These are phyloP conservation scores for Zygosaccharomyces bisporus DNA, from an alignment of 805 yeast genomes.

Conservation along the genomic window DNA sequence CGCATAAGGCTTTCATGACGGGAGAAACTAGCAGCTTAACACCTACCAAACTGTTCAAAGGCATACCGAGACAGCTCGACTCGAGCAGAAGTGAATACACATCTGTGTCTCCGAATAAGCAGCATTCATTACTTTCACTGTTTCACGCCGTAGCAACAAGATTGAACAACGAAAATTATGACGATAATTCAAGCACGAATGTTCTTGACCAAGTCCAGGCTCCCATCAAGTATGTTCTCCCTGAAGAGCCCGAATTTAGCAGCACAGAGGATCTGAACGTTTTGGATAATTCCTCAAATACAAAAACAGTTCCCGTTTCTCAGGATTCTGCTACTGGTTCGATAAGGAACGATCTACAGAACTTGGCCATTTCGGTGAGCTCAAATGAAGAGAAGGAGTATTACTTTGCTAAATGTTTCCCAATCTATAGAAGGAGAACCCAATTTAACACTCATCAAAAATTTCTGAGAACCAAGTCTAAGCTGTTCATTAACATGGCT, in stretches of 20 bases:
- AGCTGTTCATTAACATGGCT: conserved; percentile 52
- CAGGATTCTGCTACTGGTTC: conserved; percentile 11
- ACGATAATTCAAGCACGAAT: background rate
- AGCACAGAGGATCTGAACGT: conserved; percentile 11
- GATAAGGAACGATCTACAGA: conserved; percentile 8
- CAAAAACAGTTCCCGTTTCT: conserved; percentile 25
- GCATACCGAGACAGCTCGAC: background rate
- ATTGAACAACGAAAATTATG: conserved; percentile 9
- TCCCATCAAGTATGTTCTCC: background rate
- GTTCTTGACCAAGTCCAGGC: background rate
- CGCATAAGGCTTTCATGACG: background rate
- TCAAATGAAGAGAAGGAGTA: conserved; percentile 51
- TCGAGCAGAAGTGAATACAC: conserved; percentile 1
- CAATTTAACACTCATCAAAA: conserved; percentile 52
- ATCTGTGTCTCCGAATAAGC: conserved; percentile 14
- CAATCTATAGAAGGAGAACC: conserved; percentile 63
- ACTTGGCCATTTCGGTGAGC: conserved; percentile 35
- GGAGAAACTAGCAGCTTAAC: conserved; percentile 1
- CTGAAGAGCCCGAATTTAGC: conserved; percentile 2
- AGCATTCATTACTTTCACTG: conserved; percentile 33
- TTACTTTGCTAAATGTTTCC: conserved; percentile 75
- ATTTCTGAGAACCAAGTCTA: conserved; percentile 45
- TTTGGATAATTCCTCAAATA: conserved; percentile 25
- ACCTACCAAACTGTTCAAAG: background rate
- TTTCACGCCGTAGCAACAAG: conserved; percentile 35